Evolutionary conservation across 345 rosid genomes (phyloP).

Genomic region (Erucastrum elatum): DNA sequence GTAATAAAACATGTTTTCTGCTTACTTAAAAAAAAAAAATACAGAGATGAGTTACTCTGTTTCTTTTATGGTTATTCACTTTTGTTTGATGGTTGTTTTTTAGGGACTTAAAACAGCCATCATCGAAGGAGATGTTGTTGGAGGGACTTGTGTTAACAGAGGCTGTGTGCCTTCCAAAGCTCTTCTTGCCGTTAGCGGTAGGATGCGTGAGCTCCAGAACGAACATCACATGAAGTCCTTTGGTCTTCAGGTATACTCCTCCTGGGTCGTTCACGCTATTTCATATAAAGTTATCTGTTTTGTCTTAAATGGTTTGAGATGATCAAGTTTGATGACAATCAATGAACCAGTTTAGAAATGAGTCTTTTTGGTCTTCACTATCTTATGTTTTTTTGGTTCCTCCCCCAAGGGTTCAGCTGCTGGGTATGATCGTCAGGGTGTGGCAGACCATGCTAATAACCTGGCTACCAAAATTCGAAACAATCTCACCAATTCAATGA

Average conservation of each 20-base stretch:
- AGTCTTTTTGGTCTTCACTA: neutral
- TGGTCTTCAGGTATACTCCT: conserved; percentile 76
- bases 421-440: conserved; percentile 91
- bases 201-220: conserved; percentile 90
- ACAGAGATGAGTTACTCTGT: neutral
- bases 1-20: neutral
- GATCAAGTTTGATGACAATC: neutral
- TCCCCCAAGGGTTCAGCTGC: conserved; percentile 78
- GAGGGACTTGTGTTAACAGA: conserved; percentile 98
- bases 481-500: conserved; percentile 91
- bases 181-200: conserved; percentile 93
- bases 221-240: conserved; percentile 96
- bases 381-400: conserved; percentile 11
- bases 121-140: conserved; percentile 95
- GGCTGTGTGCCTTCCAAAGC: conserved; percentile 99
- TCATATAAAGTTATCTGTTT: neutral
- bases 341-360: neutral
- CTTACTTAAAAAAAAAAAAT: neutral
- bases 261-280: neutral
- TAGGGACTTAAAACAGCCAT: conserved; percentile 97
- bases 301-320: neutral
- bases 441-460: conserved; percentile 96
- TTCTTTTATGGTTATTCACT: neutral
- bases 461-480: conserved; percentile 86
- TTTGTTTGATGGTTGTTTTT: neutral